A percentile compares a stretch with the other conserved stretches of the same genome.
Evolutionary conservation across 2,329 filamentous ascomycete genomes (phyloP).

Genomic region (Endoconidiophora polonica): DNA sequence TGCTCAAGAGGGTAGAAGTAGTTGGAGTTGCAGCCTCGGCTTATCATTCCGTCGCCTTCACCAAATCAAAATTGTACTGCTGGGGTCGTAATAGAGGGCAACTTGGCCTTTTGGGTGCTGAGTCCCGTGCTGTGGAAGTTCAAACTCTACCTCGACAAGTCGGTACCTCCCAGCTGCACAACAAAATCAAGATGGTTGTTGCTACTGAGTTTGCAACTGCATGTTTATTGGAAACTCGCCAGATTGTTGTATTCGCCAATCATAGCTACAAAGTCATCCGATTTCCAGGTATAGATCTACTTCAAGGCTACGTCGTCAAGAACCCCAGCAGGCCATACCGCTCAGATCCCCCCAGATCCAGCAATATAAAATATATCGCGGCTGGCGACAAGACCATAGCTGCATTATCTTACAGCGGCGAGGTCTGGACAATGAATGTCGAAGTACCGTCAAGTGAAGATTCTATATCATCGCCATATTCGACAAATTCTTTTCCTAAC

Average conservation of each 20-base stretch:
- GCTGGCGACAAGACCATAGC: slow-evolving; percentile 85
- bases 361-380: slow-evolving; percentile 53
- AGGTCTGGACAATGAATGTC: slow-evolving; percentile 73
- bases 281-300: slow-evolving; percentile 58
- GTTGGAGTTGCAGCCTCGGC: slow-evolving; percentile 74
- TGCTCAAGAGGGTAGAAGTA: slow-evolving; percentile 71
- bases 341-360: slow-evolving; percentile 36
- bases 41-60: slow-evolving; percentile 83
- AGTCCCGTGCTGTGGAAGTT: slow-evolving; percentile 76
- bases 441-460: slow-evolving; percentile 53
- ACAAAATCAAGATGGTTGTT: slow-evolving; percentile 59
- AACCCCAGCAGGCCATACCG: slow-evolving; percentile 25
- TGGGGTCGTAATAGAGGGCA: slow-evolving; percentile 95
- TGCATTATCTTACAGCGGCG: slow-evolving; percentile 66
- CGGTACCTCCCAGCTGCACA: slow-evolving; percentile 63
- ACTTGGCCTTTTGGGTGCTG: slow-evolving; percentile 83
- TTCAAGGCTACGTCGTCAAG: slow-evolving; percentile 35
- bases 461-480: slow-evolving; percentile 47
- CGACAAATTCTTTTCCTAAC: slow-evolving; percentile 71
- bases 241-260: slow-evolving; percentile 87
- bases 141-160: slow-evolving; percentile 74
- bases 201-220: slow-evolving; percentile 84
- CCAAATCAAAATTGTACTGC: slow-evolving; percentile 64
- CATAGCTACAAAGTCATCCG: slow-evolving; percentile 87
- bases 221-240: slow-evolving; percentile 68